Conservation (phyloP, 164 flowering plant species). For the Buxus sempervirens region DNA sequence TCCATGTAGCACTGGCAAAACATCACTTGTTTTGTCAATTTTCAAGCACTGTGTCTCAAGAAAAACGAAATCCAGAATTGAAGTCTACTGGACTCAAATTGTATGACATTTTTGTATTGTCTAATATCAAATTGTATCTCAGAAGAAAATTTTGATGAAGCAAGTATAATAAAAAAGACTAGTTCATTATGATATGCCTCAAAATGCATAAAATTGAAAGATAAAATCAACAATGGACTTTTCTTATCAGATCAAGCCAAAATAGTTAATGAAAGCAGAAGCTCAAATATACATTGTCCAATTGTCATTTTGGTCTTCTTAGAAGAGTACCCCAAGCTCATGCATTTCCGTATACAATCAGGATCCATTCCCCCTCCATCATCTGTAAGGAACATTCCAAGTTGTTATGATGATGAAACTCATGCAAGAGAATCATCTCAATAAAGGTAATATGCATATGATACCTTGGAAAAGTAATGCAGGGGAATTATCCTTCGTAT, state of each 20-base stretch:
- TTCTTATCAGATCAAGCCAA: not conserved
- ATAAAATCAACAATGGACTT: not conserved
- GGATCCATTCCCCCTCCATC: slow-evolving; percentile 99
- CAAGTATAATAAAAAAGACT: too few relatives aligned
- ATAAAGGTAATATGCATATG: not conserved
- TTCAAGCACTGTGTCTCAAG: too few relatives aligned
- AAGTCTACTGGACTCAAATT: too few relatives aligned
- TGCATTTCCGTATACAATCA: slow-evolving; percentile 63
- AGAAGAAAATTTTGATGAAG: too few relatives aligned
- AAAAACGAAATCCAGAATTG: too few relatives aligned
- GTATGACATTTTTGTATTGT: too few relatives aligned
- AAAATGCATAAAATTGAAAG: not conserved
- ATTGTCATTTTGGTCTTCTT: slow-evolving; percentile 81
- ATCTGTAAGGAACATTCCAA: slow-evolving; percentile 40
- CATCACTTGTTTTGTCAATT: too few relatives aligned
- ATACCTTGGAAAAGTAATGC: slow-evolving; percentile 80
- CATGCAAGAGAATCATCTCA: not conserved
- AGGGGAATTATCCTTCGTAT: slow-evolving; percentile 61
- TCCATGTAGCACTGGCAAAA: too few relatives aligned
- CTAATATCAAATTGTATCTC: too few relatives aligned
- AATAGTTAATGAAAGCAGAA: slow-evolving; percentile 2
- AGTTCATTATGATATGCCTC: too few relatives aligned
- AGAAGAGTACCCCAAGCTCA: slow-evolving; percentile 96
- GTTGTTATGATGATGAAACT: slow-evolving; percentile 1
- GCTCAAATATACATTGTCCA: slow-evolving; percentile 67